Evolutionary conservation across 2,329 filamentous ascomycete species (phyloP), one percentile per base, ranked within the genome.

Genomic region (Tricladium varicosporioides): DNA sequence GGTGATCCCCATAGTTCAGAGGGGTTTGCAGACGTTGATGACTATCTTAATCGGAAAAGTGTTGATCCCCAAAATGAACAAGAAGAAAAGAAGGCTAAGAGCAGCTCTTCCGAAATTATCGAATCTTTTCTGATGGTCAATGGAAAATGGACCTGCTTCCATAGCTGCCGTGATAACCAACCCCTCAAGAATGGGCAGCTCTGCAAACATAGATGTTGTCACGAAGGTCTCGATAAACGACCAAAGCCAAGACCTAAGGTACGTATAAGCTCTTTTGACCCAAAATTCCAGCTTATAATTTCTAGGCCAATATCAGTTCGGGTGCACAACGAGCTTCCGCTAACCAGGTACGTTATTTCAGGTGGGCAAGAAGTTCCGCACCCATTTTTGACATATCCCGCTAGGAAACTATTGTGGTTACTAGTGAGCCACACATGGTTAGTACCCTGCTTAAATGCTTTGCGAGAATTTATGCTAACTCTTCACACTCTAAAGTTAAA

Each of bases 151-250:
- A 79, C 80, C 36, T 93, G 89, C 72, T 87, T 87, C 57, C 89
- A 93, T 67, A 71, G 71, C 15, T 92, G 89, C 54, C 67, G 67
- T n/a, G 74, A 75, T 49, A 71, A 69, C 1, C 67, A 67, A 1
- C 65, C 65, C 18, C 73, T 73, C 1, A 71, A 70, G 57, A 68
- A 70, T 42, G 75, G 76, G 4, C 74, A 72, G 33, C 62, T 56
- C 33, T 92, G 89, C 71, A 89, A 84, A 63, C 89, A 93, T 65
- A 71, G 80, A 36, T 93, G 89, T 65, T 93, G 89, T 66, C 80
- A 80, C 19, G 84, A 89, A 58, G 89, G 89, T 0, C 67, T 89
- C 15, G 83, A 89, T 36, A 89, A 85, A 60, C 85, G 83, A 45
- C 60, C 58, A 15, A 69, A 62, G 32, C 2, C 52, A 16, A 57